Conservation (phyloP, 768 basidiomycete species). For the Lyophyllum shimeji region DNA sequence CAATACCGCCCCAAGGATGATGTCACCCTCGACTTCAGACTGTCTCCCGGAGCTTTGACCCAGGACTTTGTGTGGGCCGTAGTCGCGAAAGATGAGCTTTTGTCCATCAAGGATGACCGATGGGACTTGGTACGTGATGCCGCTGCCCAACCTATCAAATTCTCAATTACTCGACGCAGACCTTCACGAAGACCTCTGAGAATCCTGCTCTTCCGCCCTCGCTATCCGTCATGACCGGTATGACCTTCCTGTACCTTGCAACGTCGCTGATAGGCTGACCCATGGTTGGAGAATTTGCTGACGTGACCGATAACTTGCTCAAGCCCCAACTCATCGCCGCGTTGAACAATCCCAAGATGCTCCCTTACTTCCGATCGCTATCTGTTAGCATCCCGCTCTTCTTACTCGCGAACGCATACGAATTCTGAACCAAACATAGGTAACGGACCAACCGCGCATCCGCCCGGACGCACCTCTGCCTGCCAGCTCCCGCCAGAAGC, state of each 20-base stretch:
- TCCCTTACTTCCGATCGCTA: conserved; percentile 82
- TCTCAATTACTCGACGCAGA: conserved; percentile 40
- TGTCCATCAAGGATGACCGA: conserved; percentile 62
- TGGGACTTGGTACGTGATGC: conserved; percentile 84
- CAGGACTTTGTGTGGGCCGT: conserved; percentile 81
- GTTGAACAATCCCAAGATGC: conserved; percentile 64
- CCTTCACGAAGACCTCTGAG: conserved; percentile 80
- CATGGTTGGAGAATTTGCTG: conserved; percentile 66
- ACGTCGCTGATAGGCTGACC: conserved; percentile 6
- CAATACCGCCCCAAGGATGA: conserved; percentile 70
- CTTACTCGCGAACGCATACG: neutral
- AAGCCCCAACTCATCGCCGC: conserved; percentile 57
- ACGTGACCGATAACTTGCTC: conserved; percentile 76
- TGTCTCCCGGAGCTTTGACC: conserved; percentile 49
- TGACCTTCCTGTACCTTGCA: neutral
- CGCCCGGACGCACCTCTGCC: conserved; percentile 58
- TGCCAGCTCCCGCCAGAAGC: conserved; percentile 60
- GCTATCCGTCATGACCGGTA: conserved; percentile 78
- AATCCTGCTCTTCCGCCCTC: conserved; percentile 56
- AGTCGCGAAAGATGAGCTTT: conserved; percentile 77
- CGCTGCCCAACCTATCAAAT: neutral
- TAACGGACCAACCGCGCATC: conserved; percentile 83
- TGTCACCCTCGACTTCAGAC: conserved; percentile 77
- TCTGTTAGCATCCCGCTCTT: conserved; percentile 49
- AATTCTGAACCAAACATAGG: conserved; percentile 31